Evolutionary conservation across 176 grass and related monocot species (phyloP).

Genomic region (Oropetium thomaeum): DNA sequence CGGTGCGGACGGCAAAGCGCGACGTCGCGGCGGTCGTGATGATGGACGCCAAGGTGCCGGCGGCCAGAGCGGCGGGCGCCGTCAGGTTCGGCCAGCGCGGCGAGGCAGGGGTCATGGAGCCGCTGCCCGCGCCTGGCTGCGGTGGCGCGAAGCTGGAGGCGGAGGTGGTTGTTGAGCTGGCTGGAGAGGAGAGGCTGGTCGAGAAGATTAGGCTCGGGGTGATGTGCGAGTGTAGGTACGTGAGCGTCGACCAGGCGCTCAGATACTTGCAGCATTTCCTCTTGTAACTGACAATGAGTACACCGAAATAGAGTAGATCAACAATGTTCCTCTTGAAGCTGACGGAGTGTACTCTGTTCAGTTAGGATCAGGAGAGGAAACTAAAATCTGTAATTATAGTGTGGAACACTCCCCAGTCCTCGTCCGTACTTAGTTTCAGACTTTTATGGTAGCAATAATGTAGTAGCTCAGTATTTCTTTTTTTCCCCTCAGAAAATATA

Average conservation of each 20-base stretch:
- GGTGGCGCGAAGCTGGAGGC: conserved; percentile 39
- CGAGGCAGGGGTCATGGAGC: conserved; percentile 46
- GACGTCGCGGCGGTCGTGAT: conserved; percentile 33
- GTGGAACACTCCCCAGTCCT: too few relatives aligned
- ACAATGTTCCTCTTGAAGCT: too few relatives aligned
- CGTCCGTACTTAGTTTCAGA: too few relatives aligned
- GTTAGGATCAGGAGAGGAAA: too few relatives aligned
- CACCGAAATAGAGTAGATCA: too few relatives aligned
- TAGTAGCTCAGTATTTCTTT: too few relatives aligned
- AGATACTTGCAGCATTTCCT: conserved; percentile 73
- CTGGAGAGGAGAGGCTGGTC: conserved; percentile 32
- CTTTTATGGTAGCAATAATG: too few relatives aligned
- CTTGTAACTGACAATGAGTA: conserved; percentile 18
- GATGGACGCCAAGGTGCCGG: conserved; percentile 57
- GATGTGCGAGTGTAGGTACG: conserved; percentile 62
- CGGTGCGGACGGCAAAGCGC: conserved; percentile 33
- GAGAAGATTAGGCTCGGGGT: conserved; percentile 64
- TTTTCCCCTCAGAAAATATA: too few relatives aligned
- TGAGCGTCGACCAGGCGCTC: conserved; percentile 57
- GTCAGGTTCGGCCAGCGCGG: conserved; percentile 2
- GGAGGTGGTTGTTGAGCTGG: conserved; percentile 48
- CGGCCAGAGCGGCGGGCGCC: conserved; percentile 17
- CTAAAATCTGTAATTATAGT: too few relatives aligned
- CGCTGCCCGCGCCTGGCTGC: conserved; percentile 44
- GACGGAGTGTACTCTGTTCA: too few relatives aligned